Percentiles rank a stretch among this genome's conserved stretches.
Conservation (phyloP, 805 yeast species). For the Saturnispora galanensis region DNA sequence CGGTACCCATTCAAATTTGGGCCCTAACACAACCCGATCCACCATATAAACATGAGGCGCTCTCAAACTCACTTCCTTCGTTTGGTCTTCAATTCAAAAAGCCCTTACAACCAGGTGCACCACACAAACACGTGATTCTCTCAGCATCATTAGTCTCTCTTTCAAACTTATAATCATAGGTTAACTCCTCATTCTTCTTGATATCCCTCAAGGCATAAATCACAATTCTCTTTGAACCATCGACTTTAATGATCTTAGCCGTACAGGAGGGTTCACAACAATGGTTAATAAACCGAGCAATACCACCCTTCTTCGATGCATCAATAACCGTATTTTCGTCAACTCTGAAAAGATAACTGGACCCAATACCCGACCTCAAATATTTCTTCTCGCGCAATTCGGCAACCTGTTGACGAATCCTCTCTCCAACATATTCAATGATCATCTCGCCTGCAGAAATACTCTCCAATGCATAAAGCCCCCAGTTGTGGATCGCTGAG, state of each 20-base stretch:
- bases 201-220: slow-evolving; percentile 88
- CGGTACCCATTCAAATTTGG: no score
- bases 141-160: slow-evolving; percentile 83
- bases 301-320: slow-evolving; percentile 96
- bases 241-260: slow-evolving; percentile 91
- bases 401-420: slow-evolving; percentile 87
- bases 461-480: slow-evolving; percentile 89
- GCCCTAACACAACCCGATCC: not conserved
- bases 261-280: slow-evolving; percentile 97
- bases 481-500: slow-evolving; percentile 98
- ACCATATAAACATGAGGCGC: not conserved
- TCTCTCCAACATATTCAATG: slow-evolving; percentile 94
- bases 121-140: slow-evolving; percentile 86
- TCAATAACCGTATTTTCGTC: slow-evolving; percentile 94
- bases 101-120: slow-evolving; percentile 91
- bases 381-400: slow-evolving; percentile 85
- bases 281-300: slow-evolving; percentile 93
- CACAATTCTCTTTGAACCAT: slow-evolving; percentile 87
- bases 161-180: slow-evolving; percentile 94
- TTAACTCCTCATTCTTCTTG: slow-evolving; percentile 80
- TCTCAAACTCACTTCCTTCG: not conserved
- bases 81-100: slow-evolving; percentile 48
- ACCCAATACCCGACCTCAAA: slow-evolving; percentile 85
- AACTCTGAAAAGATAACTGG: slow-evolving; percentile 83
- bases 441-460: slow-evolving; percentile 96